These are phyloP conservation scores for Boletus subcaerulescens DNA, from an alignment of 768 basidiomycete species.

Conservation along the genomic window DNA sequence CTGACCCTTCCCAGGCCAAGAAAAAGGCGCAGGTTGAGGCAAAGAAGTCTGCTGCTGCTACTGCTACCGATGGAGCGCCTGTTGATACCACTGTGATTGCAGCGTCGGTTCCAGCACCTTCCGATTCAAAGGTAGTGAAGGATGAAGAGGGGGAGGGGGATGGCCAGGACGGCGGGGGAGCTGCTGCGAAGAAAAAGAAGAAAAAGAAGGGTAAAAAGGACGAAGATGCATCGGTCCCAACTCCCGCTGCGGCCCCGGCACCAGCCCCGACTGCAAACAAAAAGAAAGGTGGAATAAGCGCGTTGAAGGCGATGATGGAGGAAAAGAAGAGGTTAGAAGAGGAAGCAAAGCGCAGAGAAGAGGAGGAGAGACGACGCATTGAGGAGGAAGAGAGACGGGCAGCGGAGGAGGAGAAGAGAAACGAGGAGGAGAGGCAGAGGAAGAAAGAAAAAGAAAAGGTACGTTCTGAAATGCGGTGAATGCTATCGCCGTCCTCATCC, in stretches of 20 bases:
- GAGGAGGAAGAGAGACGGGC: constrained; percentile 85
- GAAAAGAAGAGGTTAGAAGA: constrained; percentile 88
- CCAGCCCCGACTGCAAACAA: constrained; percentile 45
- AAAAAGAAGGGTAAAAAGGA: constrained; percentile 80
- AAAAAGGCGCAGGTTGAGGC: constrained; percentile 86
- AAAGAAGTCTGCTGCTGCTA: constrained; percentile 57
- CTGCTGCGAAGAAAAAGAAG: constrained; percentile 76
- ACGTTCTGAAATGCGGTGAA: background rate
- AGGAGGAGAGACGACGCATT: constrained; percentile 76
- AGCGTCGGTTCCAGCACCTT: constrained; percentile 19
- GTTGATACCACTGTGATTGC: constrained; percentile 20
- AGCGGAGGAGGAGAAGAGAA: constrained; percentile 72
- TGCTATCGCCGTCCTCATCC: background rate
- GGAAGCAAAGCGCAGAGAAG: constrained; percentile 65
- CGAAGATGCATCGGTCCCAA: constrained; percentile 54
- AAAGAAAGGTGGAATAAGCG: constrained; percentile 79
- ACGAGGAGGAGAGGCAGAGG: constrained; percentile 80
- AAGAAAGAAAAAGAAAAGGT: constrained; percentile 91
- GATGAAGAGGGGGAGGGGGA: constrained; percentile 69
- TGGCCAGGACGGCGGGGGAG: constrained; percentile 51
- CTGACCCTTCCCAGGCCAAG: constrained; percentile 46
- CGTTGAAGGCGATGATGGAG: constrained; percentile 88
- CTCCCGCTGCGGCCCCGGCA: constrained; percentile 32
- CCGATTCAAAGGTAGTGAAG: constrained; percentile 34
- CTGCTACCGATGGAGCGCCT: constrained; percentile 31